Percentiles rank a stretch among this genome's conserved stretches.
phyloP scores from a whole-genome alignment of 2,329 filamentous ascomycete species.

The Fusarium torreyae region DNA sequence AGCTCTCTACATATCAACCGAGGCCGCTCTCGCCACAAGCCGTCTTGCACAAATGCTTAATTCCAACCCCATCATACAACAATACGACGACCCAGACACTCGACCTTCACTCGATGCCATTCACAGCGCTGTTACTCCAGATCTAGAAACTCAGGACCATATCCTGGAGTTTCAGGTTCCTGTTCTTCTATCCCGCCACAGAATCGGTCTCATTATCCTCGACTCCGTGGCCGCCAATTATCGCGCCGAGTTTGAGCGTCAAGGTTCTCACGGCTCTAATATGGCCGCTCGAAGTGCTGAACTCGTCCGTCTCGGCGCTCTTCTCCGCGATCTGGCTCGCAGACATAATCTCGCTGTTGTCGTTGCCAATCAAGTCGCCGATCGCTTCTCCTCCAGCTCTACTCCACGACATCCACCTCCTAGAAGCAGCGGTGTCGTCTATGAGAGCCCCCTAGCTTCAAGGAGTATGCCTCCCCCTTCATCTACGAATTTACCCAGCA shows the following conservation, averaged over 20 bases:
- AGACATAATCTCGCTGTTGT: constrained; percentile 85
- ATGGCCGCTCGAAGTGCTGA: constrained; percentile 84
- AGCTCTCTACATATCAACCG: constrained; percentile 95
- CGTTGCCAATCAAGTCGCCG: constrained; percentile 94
- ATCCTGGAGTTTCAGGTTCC: constrained; percentile 95
- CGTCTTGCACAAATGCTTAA: constrained; percentile 85
- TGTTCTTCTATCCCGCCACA: constrained; percentile 81
- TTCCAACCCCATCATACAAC: constrained; percentile 72
- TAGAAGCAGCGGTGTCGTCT: constrained; percentile 48
- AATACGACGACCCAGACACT: constrained; percentile 40
- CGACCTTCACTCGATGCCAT: constrained; percentile 80
- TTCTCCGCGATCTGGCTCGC: constrained; percentile 82
- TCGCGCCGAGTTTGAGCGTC: constrained; percentile 86
- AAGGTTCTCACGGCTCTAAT: constrained; percentile 63
- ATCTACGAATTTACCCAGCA: constrained; percentile 50
- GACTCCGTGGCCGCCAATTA: constrained; percentile 98
- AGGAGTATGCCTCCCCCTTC: constrained; percentile 57
- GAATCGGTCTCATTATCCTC: constrained; percentile 85
- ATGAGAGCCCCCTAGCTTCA: constrained; percentile 67
- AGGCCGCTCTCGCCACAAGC: constrained; percentile 85
- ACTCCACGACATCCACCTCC: constrained; percentile 41
- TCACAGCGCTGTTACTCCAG: constrained; percentile 85
- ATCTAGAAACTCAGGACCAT: constrained; percentile 95
- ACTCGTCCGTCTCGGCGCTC: constrained; percentile 81
- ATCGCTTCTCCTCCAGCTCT: constrained; percentile 74